Conservation (phyloP, 176 grass and related monocot genomes). For the Bonia amplexicaulis region DNA sequence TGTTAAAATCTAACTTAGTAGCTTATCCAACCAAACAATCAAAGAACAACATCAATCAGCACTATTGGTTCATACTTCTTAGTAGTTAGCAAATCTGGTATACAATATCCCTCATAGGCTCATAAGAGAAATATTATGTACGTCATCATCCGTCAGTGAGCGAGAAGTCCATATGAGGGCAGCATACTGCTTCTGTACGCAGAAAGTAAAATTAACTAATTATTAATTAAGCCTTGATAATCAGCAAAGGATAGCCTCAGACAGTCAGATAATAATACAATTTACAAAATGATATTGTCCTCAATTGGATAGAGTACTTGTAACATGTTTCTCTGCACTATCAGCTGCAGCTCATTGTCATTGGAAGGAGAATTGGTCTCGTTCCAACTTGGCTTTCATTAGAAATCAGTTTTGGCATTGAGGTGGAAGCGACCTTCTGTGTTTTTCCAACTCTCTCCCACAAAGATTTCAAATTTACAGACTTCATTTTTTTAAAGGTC, state of each 20-base stretch:
- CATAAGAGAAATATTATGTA: conserved; percentile 24
- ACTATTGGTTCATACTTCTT: background rate
- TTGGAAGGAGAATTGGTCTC: too few species aligned
- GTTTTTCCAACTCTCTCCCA: too few species aligned
- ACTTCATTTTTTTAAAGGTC: too few species aligned
- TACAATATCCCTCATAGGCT: conserved; percentile 49
- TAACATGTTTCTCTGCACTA: too few species aligned
- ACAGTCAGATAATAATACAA: background rate
- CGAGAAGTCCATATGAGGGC: conserved; percentile 84
- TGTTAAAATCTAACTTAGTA: too few species aligned
- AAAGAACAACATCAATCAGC: background rate
- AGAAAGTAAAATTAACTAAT: conserved; percentile 1
- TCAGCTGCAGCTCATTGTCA: too few species aligned
- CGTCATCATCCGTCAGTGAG: conserved; percentile 30
- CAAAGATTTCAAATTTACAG: too few species aligned
- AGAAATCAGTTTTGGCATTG: too few species aligned
- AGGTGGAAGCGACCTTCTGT: too few species aligned
- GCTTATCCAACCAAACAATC: background rate
- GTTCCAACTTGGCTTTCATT: too few species aligned
- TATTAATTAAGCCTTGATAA: background rate
- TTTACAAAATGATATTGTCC: too few species aligned
- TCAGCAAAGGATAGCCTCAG: background rate
- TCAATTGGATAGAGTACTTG: too few species aligned
- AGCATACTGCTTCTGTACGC: conserved; percentile 76
- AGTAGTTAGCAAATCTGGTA: background rate